Conservation (phyloP, 495 filamentous ascomycete species). For the Hypoxylon cercidicola region DNA sequence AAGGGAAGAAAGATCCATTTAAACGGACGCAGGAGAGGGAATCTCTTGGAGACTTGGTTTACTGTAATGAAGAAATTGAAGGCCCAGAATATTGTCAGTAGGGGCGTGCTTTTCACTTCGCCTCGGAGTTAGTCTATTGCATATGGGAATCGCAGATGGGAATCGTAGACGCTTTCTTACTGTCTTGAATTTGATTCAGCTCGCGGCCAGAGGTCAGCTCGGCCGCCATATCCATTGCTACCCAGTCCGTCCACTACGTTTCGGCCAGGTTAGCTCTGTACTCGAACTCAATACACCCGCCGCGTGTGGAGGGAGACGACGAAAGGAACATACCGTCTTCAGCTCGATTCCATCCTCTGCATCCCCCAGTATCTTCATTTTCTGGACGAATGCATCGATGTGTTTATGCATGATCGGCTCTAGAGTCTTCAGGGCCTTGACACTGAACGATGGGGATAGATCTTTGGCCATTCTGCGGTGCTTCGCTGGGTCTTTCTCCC, state of each 20-base stretch:
- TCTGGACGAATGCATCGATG: constrained; percentile 34
- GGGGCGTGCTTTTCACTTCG: constrained; percentile 25
- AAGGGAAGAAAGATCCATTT: constrained; percentile 32
- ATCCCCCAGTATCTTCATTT: constrained; percentile 32
- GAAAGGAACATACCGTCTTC: constrained; percentile 17
- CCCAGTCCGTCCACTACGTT: constrained; percentile 32
- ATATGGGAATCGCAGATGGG: not conserved
- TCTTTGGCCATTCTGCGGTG: constrained; percentile 34
- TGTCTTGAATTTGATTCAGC: constrained; percentile 31
- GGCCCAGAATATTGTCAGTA: constrained; percentile 22
- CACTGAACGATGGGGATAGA: constrained; percentile 34
- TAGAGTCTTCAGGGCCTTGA: constrained; percentile 20
- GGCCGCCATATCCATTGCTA: constrained; percentile 37
- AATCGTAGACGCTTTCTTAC: not conserved
- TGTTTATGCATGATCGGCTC: constrained; percentile 36
- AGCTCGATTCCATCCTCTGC: constrained; percentile 18
- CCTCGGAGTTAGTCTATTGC: not conserved
- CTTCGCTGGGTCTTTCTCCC: constrained; percentile 35
- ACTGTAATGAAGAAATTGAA: constrained; percentile 33
- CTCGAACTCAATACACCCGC: not conserved
- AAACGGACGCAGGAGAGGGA: constrained; percentile 35
- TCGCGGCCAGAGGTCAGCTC: constrained; percentile 35
- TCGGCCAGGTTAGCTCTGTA: constrained; percentile 9
- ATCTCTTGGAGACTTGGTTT: constrained; percentile 33
- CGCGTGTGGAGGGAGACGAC: not conserved